Evolutionary conservation across 805 yeast genomes (phyloP).

Genomic region (Pichia sporocuriosa): DNA sequence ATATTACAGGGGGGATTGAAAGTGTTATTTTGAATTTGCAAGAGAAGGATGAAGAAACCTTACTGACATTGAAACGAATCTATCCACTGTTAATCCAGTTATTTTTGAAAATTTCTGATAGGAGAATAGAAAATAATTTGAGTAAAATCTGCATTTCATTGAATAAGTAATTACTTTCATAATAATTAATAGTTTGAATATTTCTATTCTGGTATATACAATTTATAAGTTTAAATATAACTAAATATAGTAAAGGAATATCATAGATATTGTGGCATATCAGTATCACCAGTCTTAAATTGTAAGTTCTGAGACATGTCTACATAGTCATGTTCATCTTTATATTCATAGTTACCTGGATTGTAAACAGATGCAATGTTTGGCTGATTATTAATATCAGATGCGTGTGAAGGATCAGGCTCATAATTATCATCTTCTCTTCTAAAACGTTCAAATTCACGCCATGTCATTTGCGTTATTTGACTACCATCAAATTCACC

Average conservation of each 20-base stretch:
- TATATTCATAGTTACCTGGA: slow-evolving; percentile 16
- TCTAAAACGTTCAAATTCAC: slow-evolving; percentile 78
- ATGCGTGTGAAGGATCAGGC: not conserved
- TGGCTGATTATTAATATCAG: slow-evolving; percentile 1
- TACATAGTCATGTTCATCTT: slow-evolving; percentile 12
- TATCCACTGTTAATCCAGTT: not conserved
- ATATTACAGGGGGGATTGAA: slow-evolving; percentile 38
- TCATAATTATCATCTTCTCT: slow-evolving; percentile 16
- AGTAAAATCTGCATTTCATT: not conserved
- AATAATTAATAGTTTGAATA: too few species aligned
- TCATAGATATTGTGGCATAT: not conserved
- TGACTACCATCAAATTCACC: slow-evolving; percentile 90
- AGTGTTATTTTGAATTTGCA: not conserved
- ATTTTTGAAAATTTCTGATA: not conserved
- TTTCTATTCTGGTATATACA: too few species aligned
- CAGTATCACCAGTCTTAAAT: too few species aligned
- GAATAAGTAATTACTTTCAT: not conserved
- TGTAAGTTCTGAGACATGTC: slow-evolving; percentile 11
- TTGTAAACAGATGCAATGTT: slow-evolving; percentile 24
- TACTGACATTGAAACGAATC: not conserved
- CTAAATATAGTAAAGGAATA: slow-evolving; percentile 3
- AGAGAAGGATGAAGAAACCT: not conserved
- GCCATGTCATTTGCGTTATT: slow-evolving; percentile 90
- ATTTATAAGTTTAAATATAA: too few species aligned
- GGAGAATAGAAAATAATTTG: not conserved